A percentile compares a stretch with the other conserved stretches of the same genome.
phyloP scores from a whole-genome alignment of 257 asterid genomes.

The Buddleja alternifolia region DNA sequence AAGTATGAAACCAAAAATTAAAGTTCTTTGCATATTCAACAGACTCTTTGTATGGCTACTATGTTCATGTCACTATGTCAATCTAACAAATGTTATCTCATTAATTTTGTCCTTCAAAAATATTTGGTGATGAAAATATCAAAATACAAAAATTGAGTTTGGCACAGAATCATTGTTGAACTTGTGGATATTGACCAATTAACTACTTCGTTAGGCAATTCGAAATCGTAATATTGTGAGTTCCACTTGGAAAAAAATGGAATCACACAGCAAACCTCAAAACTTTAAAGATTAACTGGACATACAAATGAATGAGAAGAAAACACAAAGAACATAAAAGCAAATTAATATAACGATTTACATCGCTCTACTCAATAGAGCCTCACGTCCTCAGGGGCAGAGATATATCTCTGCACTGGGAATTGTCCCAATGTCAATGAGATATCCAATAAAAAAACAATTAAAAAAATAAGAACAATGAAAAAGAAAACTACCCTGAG shows the following conservation, averaged over 20 bases:
- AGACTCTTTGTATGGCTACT: neutral
- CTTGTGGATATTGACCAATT: neutral
- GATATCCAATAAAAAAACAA: neutral
- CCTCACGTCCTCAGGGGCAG: neutral
- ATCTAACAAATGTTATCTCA: neutral
- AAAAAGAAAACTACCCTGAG: neutral
- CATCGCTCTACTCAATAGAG: neutral
- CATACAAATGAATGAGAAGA: neutral
- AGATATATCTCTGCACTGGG: neutral
- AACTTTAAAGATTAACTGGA: neutral
- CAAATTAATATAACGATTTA: neutral
- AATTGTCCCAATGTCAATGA: neutral
- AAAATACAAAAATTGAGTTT: neutral
- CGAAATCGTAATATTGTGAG: neutral
- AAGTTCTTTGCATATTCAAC: no score
- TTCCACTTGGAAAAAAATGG: neutral
- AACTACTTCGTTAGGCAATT: neutral
- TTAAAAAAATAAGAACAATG: no score
- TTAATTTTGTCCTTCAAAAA: neutral
- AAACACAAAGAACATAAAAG: neutral
- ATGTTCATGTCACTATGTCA: slow-evolving; percentile 3
- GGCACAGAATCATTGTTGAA: neutral
- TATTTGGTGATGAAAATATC: neutral
- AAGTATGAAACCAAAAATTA: no score
- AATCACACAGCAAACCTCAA: neutral